Percentiles rank a stretch among this genome's conserved stretches.
Evolutionary conservation across 169 alveolate genomes (phyloP).

Genomic region (Babesia caballi): DNA sequence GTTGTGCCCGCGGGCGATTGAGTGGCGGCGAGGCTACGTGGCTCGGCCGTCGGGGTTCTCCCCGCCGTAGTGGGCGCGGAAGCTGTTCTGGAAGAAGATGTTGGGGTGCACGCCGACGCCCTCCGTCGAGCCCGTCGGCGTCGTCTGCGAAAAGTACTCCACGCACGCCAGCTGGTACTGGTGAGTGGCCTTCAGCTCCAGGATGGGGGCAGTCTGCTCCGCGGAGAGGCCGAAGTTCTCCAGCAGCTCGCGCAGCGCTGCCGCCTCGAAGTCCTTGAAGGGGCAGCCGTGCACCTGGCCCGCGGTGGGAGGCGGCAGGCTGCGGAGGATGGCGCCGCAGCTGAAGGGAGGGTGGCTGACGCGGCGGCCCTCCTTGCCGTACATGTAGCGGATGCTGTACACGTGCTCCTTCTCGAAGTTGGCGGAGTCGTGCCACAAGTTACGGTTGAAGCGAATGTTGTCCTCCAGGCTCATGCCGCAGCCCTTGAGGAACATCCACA

Average conservation of each 20-base stretch:
- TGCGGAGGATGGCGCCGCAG: slow-evolving; percentile 85
- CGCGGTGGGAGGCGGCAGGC: slow-evolving; percentile 69
- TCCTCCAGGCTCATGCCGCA: slow-evolving; percentile 85
- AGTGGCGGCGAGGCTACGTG: not conserved
- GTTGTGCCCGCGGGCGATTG: not conserved
- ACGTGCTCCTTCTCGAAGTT: slow-evolving; percentile 87
- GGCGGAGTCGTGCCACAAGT: slow-evolving; percentile 82
- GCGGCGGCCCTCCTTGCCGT: slow-evolving; percentile 92
- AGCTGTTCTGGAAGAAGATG: slow-evolving; percentile 75
- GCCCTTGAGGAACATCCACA: slow-evolving; percentile 85
- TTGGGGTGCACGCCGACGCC: slow-evolving; percentile 90
- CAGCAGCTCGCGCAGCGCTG: slow-evolving; percentile 8
- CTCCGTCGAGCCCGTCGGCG: slow-evolving; percentile 83
- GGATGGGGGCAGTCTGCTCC: slow-evolving; percentile 64
- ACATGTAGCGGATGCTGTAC: slow-evolving; percentile 89
- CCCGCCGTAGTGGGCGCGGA: slow-evolving; percentile 52
- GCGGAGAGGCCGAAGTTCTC: slow-evolving; percentile 52
- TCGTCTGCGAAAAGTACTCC: slow-evolving; percentile 80
- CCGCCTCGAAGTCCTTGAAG: slow-evolving; percentile 77
- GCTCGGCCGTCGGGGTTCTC: not conserved
- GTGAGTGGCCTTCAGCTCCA: slow-evolving; percentile 71
- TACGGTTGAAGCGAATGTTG: slow-evolving; percentile 77
- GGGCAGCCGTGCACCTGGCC: slow-evolving; percentile 91
- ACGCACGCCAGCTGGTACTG: slow-evolving; percentile 86
- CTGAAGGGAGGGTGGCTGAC: slow-evolving; percentile 87